Conservation (phyloP, 2,329 filamentous ascomycete genomes). For the Chrysoporthe austroafricana region DNA sequence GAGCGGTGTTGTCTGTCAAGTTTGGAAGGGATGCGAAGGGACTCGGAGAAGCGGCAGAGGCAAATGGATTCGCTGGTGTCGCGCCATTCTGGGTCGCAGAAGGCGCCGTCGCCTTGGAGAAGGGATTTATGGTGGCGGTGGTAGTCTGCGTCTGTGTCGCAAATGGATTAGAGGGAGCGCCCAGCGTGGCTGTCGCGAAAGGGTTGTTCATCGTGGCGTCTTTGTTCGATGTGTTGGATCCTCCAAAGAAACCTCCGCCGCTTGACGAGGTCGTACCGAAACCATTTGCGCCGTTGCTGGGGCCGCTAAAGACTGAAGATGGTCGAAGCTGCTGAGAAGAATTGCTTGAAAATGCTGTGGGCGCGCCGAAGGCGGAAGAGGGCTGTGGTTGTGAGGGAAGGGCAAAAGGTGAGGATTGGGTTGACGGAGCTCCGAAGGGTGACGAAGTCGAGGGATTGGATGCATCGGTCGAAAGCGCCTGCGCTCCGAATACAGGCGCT, state of each 20-base stretch:
- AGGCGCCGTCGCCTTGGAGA: constrained; percentile 5
- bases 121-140: constrained; percentile 13
- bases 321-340: constrained; percentile 5
- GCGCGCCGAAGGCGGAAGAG: constrained; percentile 23
- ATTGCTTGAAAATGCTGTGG: background rate
- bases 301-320: constrained; percentile 12
- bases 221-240: constrained; percentile 18
- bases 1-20: constrained; percentile 7
- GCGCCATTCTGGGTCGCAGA: constrained; percentile 11
- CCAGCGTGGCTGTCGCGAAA: constrained; percentile 18
- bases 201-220: constrained; percentile 23
- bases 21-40: constrained; percentile 18
- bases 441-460: constrained; percentile 21
- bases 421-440: constrained; percentile 28
- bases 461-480: constrained; percentile 28
- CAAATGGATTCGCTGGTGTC: constrained; percentile 23
- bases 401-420: constrained; percentile 22
- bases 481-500: constrained; percentile 29
- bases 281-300: constrained; percentile 15
- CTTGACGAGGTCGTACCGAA: constrained; percentile 4
- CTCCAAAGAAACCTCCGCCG: constrained; percentile 22
- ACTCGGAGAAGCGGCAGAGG: constrained; percentile 13
- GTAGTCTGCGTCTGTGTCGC: constrained; percentile 21
- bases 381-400: constrained; percentile 14
- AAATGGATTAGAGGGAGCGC: constrained; percentile 29